Base-by-base conservation (phyloP, 2,329 filamentous ascomycete species). In the Arthrocladium fulminans region DNA sequence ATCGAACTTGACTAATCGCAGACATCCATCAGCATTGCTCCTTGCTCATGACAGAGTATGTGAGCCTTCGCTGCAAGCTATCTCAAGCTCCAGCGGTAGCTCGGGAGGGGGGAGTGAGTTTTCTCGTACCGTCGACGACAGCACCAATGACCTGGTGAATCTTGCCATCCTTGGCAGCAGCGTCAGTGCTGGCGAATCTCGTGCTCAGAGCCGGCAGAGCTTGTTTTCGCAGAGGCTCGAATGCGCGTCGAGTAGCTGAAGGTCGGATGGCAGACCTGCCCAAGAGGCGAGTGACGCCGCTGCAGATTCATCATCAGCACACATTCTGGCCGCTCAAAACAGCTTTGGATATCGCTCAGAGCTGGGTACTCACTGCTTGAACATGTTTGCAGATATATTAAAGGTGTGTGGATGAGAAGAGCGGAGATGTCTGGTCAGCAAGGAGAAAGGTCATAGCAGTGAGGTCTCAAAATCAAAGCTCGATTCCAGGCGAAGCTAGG, bases 1-100 rank as follows among this genome's bases (percentile, higher is more conserved):
- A 67, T 95, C 88, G 78, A 97, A 97, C 80, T 97, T 97, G 73
- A 96, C 90, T 95, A 70, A 42, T n/a, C 10, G 62, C 65, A 40
- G 35, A 44, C 3, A 40, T 7, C 23, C 15, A 34, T 58, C 50
- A 58, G 56, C 41, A 24, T 38, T 40, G 19, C 34, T 23, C 56
- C n/a, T 34, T 48, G 45, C 20, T 30, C 29, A 12, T 25, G 27
- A 34, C 30, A 52, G 60, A 5, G 6, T 15, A 35, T 35, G 6
- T 15, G 32, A 35, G 32, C 4, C 17, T 9, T n/a, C 32, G 13
- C n/a, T 15, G n/a, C 6, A 15, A 65, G 67, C 65, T 62, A 57
- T 61, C 62, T 63, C 59, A 54, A 60, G 57, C 54, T 60, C 58
- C 62, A 61, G 61, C 65, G 60, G 65, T 41, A 66, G 66, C 66